Evolutionary conservation across 495 filamentous ascomycete species (phyloP), one percentile per base, ranked within the genome.

Genomic region (Mycothermus thermophilus): DNA sequence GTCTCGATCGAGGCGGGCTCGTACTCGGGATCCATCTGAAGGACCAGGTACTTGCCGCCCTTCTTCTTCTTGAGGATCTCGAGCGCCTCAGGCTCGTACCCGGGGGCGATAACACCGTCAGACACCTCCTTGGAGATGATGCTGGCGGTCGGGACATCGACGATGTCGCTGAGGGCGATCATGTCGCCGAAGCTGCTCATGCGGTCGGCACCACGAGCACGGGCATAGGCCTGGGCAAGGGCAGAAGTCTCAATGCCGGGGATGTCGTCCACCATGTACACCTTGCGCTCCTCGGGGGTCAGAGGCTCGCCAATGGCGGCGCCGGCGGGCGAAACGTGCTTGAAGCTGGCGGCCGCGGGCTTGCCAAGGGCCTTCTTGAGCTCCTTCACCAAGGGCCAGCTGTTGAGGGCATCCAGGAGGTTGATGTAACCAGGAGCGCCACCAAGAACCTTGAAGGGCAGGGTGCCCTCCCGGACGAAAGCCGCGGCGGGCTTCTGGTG

Each of bases 161-260:
- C 85, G 38, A 80, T 62, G 55, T 94, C 79, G 33, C 80, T 87
- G 14, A 97, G 75, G 22, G 92, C 92, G 46, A 97, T 83, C 53
- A 95, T 75, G 58, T 97, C 90, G 31, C 90, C 90, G 55, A 96
- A 95, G 59, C 80, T 87, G 59, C 80, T 86, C 87, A 96, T 95
- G 47, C 90, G 79, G 61, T 97, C 90, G 13, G 88, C 83, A 41
- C 90, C 90, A 46, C 90, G 71, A 38, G 90, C 90, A 50, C 90
- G 80, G 19, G 90, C 90, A 45, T 97, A 97, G 18, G 90, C 90
- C 60, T 88, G 84, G 24, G 90, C 90, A 19, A 96, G 74, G 11
- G 64, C 69, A 11, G 87, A 95, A 15, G 73, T 71, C 54, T 90
- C 80, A 30, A 97, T 71, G 34, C 78, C 83, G 34, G 78, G 74